These are phyloP conservation scores for Phytopythium sindhum DNA, from an alignment of 352 stramenopile species.

Conservation along the genomic window DNA sequence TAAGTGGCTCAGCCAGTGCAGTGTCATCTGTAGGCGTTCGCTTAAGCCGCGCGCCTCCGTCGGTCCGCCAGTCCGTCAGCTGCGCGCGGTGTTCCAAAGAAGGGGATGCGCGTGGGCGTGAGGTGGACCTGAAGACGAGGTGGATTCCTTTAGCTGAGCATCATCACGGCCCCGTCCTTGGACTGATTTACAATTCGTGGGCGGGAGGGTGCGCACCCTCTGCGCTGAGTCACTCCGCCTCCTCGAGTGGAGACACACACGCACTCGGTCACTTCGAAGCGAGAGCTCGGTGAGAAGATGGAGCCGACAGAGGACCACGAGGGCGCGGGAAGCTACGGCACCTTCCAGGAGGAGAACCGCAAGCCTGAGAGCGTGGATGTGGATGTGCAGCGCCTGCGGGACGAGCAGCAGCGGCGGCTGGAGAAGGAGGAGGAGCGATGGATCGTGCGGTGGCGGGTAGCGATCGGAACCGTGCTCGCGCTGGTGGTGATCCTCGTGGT, in stretches of 20 bases:
- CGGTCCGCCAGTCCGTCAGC: no score
- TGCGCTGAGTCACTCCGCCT: background rate
- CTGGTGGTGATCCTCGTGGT: conserved; percentile 9
- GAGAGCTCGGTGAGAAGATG: background rate
- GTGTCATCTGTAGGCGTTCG: no score
- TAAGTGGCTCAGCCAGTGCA: no score
- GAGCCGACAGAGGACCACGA: background rate
- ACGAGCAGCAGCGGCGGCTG: background rate
- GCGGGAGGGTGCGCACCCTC: background rate
- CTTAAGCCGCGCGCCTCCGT: no score
- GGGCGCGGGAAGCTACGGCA: conserved; percentile 7
- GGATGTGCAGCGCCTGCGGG: background rate
- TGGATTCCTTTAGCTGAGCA: background rate
- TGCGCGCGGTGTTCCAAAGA: no score
- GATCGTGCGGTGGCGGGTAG: background rate
- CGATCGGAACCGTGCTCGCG: conserved; percentile 3
- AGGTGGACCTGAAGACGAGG: background rate
- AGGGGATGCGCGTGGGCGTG: background rate
- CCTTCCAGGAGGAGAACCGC: background rate
- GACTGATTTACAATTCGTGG: background rate
- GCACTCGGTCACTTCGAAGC: no score
- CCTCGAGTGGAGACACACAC: no score
- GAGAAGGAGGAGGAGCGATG: background rate
- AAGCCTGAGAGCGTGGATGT: background rate
- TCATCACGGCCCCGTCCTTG: background rate